Conservation (phyloP, 31 red algal genomes). For the Asparagopsis taxiformis region DNA sequence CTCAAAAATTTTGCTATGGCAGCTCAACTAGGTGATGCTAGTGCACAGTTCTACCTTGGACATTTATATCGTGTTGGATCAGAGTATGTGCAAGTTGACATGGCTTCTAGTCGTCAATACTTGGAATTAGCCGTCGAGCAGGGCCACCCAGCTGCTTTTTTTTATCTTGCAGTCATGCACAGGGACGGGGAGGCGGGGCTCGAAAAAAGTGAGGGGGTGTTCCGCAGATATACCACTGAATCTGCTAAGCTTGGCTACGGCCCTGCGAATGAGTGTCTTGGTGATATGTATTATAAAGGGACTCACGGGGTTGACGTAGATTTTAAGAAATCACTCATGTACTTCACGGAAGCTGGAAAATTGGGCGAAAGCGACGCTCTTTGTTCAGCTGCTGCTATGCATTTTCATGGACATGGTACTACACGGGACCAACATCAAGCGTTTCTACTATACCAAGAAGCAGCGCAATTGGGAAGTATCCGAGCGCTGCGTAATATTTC, state of each 20-base stretch:
- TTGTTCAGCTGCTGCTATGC: conserved; percentile 67
- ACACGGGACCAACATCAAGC: conserved; percentile 28
- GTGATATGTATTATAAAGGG: conserved; percentile 60
- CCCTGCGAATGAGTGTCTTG: conserved; percentile 53
- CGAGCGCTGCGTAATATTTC: conserved; percentile 45
- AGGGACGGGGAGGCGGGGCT: conserved; percentile 51
- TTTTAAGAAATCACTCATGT: conserved; percentile 40
- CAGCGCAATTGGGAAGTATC: conserved; percentile 38
- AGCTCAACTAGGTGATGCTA: conserved; percentile 64
- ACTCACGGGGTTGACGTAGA: conserved; percentile 31
- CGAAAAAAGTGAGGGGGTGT: conserved; percentile 21
- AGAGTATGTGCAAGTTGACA: conserved; percentile 20
- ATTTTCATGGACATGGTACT: conserved; percentile 65
- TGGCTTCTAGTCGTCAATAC: conserved; percentile 24
- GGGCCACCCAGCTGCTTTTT: conserved; percentile 53
- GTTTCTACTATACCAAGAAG: conserved; percentile 60
- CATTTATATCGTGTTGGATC: conserved; percentile 55
- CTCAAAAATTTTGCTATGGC: conserved; percentile 47
- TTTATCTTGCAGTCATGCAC: conserved; percentile 62
- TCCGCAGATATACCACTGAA: conserved; percentile 36
- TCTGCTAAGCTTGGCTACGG: conserved; percentile 44
- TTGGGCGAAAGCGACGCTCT: conserved; percentile 36
- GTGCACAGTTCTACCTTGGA: conserved; percentile 64
- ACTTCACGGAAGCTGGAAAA: conserved; percentile 51
- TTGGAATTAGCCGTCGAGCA: conserved; percentile 45